Base-by-base conservation (phyloP, 176 grass and related monocot genomes). In the Oryza nivara region DNA sequence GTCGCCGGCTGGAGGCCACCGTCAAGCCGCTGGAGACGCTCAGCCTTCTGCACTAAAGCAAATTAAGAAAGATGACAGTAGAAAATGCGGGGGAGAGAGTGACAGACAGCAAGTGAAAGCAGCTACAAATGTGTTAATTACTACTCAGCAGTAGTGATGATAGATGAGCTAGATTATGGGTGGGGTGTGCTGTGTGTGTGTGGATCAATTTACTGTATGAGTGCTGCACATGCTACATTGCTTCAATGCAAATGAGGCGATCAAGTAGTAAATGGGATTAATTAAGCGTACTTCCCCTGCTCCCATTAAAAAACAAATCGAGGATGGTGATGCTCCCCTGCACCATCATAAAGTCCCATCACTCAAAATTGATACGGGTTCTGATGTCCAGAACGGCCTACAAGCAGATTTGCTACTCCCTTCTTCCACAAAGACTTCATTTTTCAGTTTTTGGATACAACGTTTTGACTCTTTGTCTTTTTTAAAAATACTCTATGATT, bases 41-140 rank as follows among this genome's bases (percentile, higher is more conserved):
- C 60, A 99, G 93, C 81, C 93, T 99, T 65, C 88, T 99, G 69
- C 91, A 96, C 68, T 99, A 92, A 58, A 58, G 14, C 58, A 63
- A 63, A 32, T 32, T 32, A 35, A 9, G 10, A 17, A 17, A 48
- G 78, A 11, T 69, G 28, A 19, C 26, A 56, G 78, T 80, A 80
- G 66, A 69, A 80, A 54, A 17, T 2, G 52, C 5, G 36, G 52
- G 58, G 35, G 35, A 36, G 35, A 36, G 35, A 14, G 58, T 1
- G 54, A 67, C 30, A 70, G 32, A 80, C 66, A 40, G 78, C 78
- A 80, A 52, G 78, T 80, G 10, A 80, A 68, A 67, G 10, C 16
- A 67, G 10, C 16, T 19, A 63, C 56, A 80, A 51, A 40, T 11
- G 43, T 16, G 8, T 65, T 68, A 13, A 20, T 26, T 67, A 4